These are phyloP conservation scores for Fusarium sp. DNA, from an alignment of 2,329 filamentous ascomycete genomes.

Conservation along the genomic window DNA sequence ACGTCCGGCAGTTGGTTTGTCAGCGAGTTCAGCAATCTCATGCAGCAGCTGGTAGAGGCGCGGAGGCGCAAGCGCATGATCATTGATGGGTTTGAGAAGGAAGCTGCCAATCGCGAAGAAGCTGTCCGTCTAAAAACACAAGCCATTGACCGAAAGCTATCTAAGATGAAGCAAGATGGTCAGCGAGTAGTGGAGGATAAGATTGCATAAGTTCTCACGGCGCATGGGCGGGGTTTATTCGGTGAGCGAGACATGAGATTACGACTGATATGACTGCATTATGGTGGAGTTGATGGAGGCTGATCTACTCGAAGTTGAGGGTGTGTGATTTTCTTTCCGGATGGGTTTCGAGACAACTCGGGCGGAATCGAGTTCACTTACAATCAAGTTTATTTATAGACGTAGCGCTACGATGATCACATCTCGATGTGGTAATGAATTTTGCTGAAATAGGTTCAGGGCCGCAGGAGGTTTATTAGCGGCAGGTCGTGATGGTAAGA, in stretches of 20 bases:
- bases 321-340: slow-evolving; percentile 12
- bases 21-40: slow-evolving; percentile 60
- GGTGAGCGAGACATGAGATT: slow-evolving; percentile 20
- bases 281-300: slow-evolving; percentile 35
- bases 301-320: slow-evolving; percentile 33
- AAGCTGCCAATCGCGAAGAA: slow-evolving; percentile 64
- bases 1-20: slow-evolving; percentile 68
- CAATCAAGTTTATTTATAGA: slow-evolving; percentile 12
- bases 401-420: slow-evolving; percentile 28
- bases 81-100: slow-evolving; percentile 62
- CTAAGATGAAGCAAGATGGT: slow-evolving; percentile 65
- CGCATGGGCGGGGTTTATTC: not conserved
- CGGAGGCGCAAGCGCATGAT: slow-evolving; percentile 60
- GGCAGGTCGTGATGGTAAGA: slow-evolving; percentile 22
- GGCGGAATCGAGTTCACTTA: slow-evolving; percentile 27
- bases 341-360: slow-evolving; percentile 28
- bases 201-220: slow-evolving; percentile 20
- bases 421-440: slow-evolving; percentile 5
- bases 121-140: slow-evolving; percentile 62
- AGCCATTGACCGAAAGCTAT: slow-evolving; percentile 63
- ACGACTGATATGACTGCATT: slow-evolving; percentile 44
- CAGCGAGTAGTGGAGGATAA: slow-evolving; percentile 63
- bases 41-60: slow-evolving; percentile 58
- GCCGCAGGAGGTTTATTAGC: slow-evolving; percentile 33
- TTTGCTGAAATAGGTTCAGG: slow-evolving; percentile 31